Base-by-base conservation (phyloP, 208 protist species). In the Angomonas desouzai region DNA sequence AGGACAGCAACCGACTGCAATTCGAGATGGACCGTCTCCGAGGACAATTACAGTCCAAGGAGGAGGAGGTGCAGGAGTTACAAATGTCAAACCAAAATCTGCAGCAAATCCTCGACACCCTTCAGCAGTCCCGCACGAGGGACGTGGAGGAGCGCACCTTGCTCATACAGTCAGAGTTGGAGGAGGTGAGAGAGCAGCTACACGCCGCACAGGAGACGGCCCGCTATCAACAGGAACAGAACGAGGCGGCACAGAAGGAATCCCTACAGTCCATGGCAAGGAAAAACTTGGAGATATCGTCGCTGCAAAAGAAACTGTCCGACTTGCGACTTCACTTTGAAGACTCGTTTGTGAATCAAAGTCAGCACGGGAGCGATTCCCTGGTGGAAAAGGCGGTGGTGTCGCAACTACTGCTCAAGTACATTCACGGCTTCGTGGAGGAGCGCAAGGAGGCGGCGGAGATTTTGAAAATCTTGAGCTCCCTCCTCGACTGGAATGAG, bases 331-430 rank as follows among this genome's bases (percentile, higher is more conserved):
- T 64, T 28, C 74, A 68, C 51, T 59, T 91, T 3, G 89, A 90
- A 58, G 34, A 30, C 29, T 45, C 28, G 28, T 47, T 47, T 23
- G 34, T 27, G 29, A 60, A 60, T 23, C 3, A 45, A 13, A 3
- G 29, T 30, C 1, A 23, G 13, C 18, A 18, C 32, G 25, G 55
- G 28, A 30, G 55, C 3, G 55, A 43, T 11, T 20, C 23, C 1
- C 9, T 43, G 30, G 34, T 95, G 43, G 89, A 95, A 70, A 95
- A 95, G 72, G 67, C 79, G 20, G 83, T 92, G 18, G 74, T 91
- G 33, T 85, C 85, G 65, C 79, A 95, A 64, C 56, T 95, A 0
- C 70, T 90, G 3, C 72, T 87, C n/a, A 92, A 92, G 69, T 95
- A 80, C 62, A 85, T 95, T 36, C 89, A 95, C 64, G 75, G 79